A percentile compares a stretch with the other conserved stretches of the same genome.
These are phyloP conservation scores for Rhynchosporium secalis DNA, from an alignment of 2,329 filamentous ascomycete species.

Conservation along the genomic window DNA sequence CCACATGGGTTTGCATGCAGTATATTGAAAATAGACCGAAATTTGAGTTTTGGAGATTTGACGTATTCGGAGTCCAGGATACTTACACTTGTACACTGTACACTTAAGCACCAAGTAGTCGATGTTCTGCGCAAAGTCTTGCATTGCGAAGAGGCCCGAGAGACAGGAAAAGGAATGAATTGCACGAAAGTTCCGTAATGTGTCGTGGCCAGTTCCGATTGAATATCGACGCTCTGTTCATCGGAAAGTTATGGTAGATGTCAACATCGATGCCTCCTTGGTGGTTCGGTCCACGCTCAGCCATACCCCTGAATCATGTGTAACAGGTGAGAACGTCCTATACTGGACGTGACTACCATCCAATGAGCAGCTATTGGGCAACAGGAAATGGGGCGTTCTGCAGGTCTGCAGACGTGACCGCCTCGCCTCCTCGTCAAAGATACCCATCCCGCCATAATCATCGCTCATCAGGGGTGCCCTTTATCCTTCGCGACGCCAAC, in stretches of 20 bases:
- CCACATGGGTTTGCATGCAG: background rate
- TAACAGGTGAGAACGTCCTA: background rate
- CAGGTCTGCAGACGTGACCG: background rate
- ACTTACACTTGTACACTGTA: too few relatives aligned
- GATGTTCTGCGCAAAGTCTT: too few relatives aligned
- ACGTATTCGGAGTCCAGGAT: too few relatives aligned
- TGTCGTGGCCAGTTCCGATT: too few relatives aligned
- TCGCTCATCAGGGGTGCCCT: background rate
- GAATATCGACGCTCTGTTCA: background rate
- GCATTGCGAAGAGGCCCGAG: too few relatives aligned
- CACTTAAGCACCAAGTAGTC: too few relatives aligned
- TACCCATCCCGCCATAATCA: background rate
- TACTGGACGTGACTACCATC: background rate
- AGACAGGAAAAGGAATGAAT: too few relatives aligned
- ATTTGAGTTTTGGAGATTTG: background rate
- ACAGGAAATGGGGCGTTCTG: background rate
- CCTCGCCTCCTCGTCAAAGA: background rate
- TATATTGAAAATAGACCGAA: slow-evolving; percentile 6
- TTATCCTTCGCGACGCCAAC: background rate
- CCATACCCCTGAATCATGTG: background rate
- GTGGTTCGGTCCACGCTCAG: background rate
- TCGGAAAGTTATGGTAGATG: background rate
- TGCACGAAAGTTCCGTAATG: too few relatives aligned
- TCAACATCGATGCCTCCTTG: background rate
- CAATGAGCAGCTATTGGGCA: background rate